These are phyloP conservation scores for Globisporangium ultimum DNA, from an alignment of 352 stramenopile species.

Conservation along the genomic window DNA sequence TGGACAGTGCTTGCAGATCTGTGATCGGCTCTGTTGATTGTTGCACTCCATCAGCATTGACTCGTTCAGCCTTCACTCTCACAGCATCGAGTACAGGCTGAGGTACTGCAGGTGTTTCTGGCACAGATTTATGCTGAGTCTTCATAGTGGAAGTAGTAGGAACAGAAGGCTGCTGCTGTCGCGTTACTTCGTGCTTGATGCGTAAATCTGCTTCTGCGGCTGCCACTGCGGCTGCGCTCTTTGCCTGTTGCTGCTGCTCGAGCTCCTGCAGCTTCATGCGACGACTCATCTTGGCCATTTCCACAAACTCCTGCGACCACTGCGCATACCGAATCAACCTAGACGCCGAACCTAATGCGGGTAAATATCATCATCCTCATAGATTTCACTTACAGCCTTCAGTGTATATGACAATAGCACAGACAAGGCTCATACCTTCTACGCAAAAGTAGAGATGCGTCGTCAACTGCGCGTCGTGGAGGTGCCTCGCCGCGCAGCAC, in stretches of 20 bases:
- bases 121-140: too few species aligned
- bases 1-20: background rate
- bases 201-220: too few species aligned
- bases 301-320: conserved; percentile 41
- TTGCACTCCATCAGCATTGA: background rate
- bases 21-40: background rate
- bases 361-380: background rate
- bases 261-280: conserved; percentile 15
- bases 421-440: conserved; percentile 30
- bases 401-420: background rate
- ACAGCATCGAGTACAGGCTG: too few species aligned
- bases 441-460: conserved; percentile 55
- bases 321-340: conserved; percentile 39
- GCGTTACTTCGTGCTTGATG: conserved; percentile 2
- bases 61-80: background rate
- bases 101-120: background rate
- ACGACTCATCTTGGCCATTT: conserved; percentile 38
- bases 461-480: conserved; percentile 16
- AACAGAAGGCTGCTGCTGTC: background rate
- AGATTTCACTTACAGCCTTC: background rate
- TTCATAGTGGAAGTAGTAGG: too few species aligned
- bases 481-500: conserved; percentile 45
- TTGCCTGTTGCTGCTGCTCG: conserved; percentile 2
- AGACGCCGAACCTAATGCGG: conserved; percentile 25
- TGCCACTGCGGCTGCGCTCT: background rate